Evolutionary conservation across 257 asterid genomes (phyloP), one percentile per base, ranked within the genome.

Genomic region (Handroanthus guayacan): DNA sequence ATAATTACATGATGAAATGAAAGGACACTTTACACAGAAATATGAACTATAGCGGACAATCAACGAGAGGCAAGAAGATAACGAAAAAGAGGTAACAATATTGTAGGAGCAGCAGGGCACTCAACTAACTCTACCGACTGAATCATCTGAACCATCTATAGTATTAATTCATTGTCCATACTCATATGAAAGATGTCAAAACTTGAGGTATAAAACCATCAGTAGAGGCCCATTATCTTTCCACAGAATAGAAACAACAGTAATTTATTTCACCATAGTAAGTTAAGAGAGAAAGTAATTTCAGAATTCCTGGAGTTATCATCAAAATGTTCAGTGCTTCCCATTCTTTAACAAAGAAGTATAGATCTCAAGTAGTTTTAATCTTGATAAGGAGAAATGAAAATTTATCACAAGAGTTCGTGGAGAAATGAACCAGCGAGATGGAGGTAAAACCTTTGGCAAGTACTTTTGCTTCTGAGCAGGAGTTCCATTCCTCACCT

Each of bases 401-500:
- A 52, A 62, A 36, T 51, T 31, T 7, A 62, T 25, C 20, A 64
- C 39, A 58, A 67, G 36, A 65, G 62, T 51, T 63, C 44, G 34
- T 34, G 9, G 25, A 71, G 54, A 66, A 72, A 79, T 20, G 16
- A 50, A 68, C 52, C 4, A 37, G 58, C 65, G 77, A 52, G 77
- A 69, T 69, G 67, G 41, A 78, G 82, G 80, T 51, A 74, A 77
- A 74, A 95, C 99, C 99, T 95, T 90, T 16, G 98, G 99, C 79
- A 95, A 84, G 86, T 89, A 95, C 85, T 90, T 95, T 63, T 89
- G 89, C 85, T 93, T 95, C 89, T 95, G 99, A 71, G 87, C 89
- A 77, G 91, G 87, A 70, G 80, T 89, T 80, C 96, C 99, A 80
- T 95, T 87, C 89, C 98, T 85, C 84, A 91, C 99, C 99, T 95